Conservation (phyloP, 257 asterid species). For the Cordia subcordata region DNA sequence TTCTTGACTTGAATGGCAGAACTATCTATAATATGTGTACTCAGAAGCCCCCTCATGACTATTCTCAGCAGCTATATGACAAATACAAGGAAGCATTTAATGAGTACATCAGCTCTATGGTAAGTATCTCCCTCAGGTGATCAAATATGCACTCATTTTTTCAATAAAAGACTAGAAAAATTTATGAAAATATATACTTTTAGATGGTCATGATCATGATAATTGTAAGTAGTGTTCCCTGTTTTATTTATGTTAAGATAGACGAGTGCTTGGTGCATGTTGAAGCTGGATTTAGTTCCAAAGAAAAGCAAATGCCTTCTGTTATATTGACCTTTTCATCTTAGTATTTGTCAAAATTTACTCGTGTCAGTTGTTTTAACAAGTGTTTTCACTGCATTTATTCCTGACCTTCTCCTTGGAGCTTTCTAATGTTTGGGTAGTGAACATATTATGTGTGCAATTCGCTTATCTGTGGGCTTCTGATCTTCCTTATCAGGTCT, state of each 20-base stretch:
- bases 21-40: slow-evolving; percentile 40
- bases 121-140: slow-evolving; percentile 15
- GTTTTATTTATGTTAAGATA: no score
- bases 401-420: not conserved
- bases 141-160: not conserved
- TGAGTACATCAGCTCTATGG: slow-evolving; percentile 34
- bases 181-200: not conserved
- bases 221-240: no score
- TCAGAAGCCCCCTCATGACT: slow-evolving; percentile 38
- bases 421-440: not conserved
- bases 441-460: not conserved
- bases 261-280: no score
- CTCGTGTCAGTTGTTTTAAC: no score
- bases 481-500: slow-evolving; percentile 27
- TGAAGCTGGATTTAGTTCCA: no score
- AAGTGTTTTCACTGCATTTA: no score
- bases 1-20: slow-evolving; percentile 32
- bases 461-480: not conserved
- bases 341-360: no score
- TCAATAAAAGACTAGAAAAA: not conserved
- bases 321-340: no score
- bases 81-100: slow-evolving; percentile 37
- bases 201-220: no score
- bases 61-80: slow-evolving; percentile 36
- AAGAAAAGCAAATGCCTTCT: no score